phyloP scores from a whole-genome alignment of 2,329 filamentous ascomycete genomes.

The Fusarium sacchari region DNA sequence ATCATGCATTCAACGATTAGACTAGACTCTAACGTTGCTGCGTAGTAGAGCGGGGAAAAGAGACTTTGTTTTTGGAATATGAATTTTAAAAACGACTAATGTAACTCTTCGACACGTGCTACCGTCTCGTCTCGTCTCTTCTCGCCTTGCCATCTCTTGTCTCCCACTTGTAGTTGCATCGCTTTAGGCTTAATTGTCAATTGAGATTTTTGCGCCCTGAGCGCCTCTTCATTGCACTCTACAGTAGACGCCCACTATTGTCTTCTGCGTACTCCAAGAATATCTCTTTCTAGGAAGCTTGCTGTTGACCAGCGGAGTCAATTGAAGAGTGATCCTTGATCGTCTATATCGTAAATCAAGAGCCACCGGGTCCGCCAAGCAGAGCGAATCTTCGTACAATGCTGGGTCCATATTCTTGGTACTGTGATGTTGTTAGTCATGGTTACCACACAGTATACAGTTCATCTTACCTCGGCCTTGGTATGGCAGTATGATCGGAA shows the following conservation, averaged over 20 bases:
- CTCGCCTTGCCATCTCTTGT: slow-evolving; percentile 6
- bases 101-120: slow-evolving; percentile 33
- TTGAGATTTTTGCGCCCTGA: slow-evolving; percentile 36
- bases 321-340: slow-evolving; percentile 26
- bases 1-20: slow-evolving; percentile 11
- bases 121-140: slow-evolving; percentile 12
- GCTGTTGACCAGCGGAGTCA: slow-evolving; percentile 7
- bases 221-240: slow-evolving; percentile 31
- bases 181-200: slow-evolving; percentile 40
- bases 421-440: slow-evolving; percentile 59
- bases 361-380: slow-evolving; percentile 88
- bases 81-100: slow-evolving; percentile 34
- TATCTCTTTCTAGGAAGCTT: not conserved
- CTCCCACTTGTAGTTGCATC: slow-evolving; percentile 32
- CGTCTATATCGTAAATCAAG: slow-evolving; percentile 56
- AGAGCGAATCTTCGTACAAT: slow-evolving; percentile 96
- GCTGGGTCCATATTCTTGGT: slow-evolving; percentile 94
- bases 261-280: slow-evolving; percentile 3
- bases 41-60: not conserved
- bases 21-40: not conserved
- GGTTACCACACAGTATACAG: not conserved
- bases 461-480: slow-evolving; percentile 71
- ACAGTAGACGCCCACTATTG: not conserved
- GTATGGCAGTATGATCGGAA: slow-evolving; percentile 99
- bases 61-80: slow-evolving; percentile 13